Base-by-base conservation (phyloP, 2,329 filamentous ascomycete genomes). In the Penicillium vulpinum region DNA sequence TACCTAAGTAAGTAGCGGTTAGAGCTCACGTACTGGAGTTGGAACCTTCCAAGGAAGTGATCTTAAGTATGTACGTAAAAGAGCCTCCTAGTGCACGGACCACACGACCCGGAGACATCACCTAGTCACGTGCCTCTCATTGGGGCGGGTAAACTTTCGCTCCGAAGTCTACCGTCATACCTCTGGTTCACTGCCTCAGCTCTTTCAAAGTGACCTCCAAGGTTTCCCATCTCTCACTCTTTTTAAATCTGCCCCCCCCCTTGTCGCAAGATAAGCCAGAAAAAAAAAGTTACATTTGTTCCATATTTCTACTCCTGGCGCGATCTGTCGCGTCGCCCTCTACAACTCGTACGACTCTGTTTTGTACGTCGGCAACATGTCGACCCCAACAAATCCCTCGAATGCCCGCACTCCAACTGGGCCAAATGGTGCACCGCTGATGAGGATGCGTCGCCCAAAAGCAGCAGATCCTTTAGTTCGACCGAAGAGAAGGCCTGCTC, bases 401-500 rank as follows among this genome's bases (percentile, higher is more conserved):
- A 77, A 78, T 62, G 76, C 76, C 58, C 77, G 75, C 53, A 78
- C 75, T 40, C 79, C 79, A 47, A 79, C 77, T 6, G 77, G 79
- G n/a, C 68, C 75, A 22, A 78, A 79, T 54, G 80, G 77, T 60
- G 76, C 70, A 46, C 72, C 69, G 11, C 70, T 77, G 64, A 76
- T 73, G 28, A 45, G 40, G 16, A 51, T 78, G 36, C 78, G 82
- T 54, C 81, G 80, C 56, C 78, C 78, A 11, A 81, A 80, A 56
- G 76, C 75, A 45, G 78, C 79, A 54, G 86, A 90, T 65, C 88
- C 88, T 29, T 77, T 90, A 21, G 85, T 88, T 50, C 80, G 86
- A 51, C 81, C 85, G 43, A 85, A 87, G 68, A 84, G 80, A 56
- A 72, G 66, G 61, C 71, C 70, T 41, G 57, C 54, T 15, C 55